Evolutionary conservation across 2,329 filamentous ascomycete species (phyloP).

Genomic region (Podosphaera aphanis): DNA sequence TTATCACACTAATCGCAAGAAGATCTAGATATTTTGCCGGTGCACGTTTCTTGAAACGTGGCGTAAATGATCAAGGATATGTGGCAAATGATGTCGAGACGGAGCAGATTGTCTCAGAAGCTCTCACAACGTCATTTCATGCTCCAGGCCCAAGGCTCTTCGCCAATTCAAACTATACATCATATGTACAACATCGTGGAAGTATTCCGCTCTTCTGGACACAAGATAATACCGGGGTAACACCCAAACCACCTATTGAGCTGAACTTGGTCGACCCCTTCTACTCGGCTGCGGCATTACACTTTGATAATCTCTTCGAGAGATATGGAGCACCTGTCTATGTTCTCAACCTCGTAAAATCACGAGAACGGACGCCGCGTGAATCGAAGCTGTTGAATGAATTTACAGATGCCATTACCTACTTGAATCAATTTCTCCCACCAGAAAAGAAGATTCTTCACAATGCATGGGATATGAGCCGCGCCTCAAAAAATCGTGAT

Average conservation of each 20-base stretch:
- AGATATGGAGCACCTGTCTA: slow-evolving; percentile 85
- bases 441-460: slow-evolving; percentile 68
- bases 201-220: slow-evolving; percentile 97
- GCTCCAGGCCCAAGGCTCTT: slow-evolving; percentile 67
- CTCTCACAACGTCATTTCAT: slow-evolving; percentile 85
- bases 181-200: slow-evolving; percentile 86
- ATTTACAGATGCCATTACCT: slow-evolving; percentile 67
- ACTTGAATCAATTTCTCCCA: slow-evolving; percentile 86
- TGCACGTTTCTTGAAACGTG: slow-evolving; percentile 79
- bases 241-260: slow-evolving; percentile 88
- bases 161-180: slow-evolving; percentile 77
- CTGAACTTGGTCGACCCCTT: slow-evolving; percentile 91
- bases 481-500: slow-evolving; percentile 74
- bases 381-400: slow-evolving; percentile 80
- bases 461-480: slow-evolving; percentile 94
- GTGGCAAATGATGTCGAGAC: slow-evolving; percentile 98
- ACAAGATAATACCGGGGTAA: slow-evolving; percentile 83
- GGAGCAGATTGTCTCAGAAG: slow-evolving; percentile 92
- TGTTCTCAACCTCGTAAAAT: slow-evolving; percentile 74
- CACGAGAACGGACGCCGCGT: slow-evolving; percentile 65
- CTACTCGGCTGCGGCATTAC: slow-evolving; percentile 73
- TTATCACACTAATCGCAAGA: slow-evolving; percentile 82
- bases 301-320: slow-evolving; percentile 87
- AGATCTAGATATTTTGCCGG: slow-evolving; percentile 86
- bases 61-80: slow-evolving; percentile 77